These are phyloP conservation scores for Sequoiadendron giganteum DNA, from an alignment of 75 land plant genomes.

Conservation along the genomic window DNA sequence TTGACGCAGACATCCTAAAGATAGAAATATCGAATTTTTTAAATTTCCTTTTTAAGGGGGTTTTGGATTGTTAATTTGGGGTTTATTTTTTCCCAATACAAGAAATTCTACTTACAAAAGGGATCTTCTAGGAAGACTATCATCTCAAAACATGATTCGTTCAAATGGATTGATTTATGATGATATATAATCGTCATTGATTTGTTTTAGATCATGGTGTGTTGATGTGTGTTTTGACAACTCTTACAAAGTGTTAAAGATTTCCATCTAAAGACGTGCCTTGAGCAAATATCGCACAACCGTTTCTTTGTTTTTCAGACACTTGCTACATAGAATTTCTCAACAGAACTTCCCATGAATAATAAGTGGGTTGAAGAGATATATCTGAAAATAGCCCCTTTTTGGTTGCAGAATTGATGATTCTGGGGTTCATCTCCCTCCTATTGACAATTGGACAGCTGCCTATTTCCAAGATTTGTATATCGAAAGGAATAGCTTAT, in stretches of 20 bases:
- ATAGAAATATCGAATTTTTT: background rate
- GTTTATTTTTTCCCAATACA: background rate
- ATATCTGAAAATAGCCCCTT: background rate
- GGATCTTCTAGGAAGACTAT: background rate
- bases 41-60: background rate
- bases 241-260: background rate
- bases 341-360: background rate
- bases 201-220: background rate
- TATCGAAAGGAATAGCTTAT: conserved; percentile 17
- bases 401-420: conserved; percentile 53
- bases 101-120: background rate
- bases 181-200: background rate
- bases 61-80: background rate
- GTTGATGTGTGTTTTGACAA: background rate
- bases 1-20: background rate
- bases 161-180: background rate
- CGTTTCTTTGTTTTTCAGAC: background rate
- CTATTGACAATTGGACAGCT: conserved; percentile 45
- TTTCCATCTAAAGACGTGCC: background rate
- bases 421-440: conserved; percentile 61
- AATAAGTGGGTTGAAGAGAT: background rate
- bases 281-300: background rate
- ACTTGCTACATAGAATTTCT: background rate
- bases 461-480: conserved; percentile 36
- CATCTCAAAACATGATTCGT: background rate